phyloP scores from a whole-genome alignment of 768 basidiomycete species.

The Pulveroboletus frians region DNA sequence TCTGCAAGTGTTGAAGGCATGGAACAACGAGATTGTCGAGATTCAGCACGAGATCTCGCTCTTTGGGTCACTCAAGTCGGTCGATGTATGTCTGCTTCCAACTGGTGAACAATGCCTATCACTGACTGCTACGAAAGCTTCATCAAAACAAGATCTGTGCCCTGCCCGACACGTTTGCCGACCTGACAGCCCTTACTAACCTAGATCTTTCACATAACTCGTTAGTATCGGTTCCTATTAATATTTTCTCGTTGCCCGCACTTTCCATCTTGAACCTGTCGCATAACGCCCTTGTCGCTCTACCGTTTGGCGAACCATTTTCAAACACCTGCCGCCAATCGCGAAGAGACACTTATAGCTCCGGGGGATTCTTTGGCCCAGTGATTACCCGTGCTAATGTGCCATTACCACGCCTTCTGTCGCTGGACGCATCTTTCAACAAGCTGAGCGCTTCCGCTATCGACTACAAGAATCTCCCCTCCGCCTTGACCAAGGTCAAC shows the following conservation, averaged over 20 bases:
- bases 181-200: slow-evolving; percentile 59
- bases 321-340: slow-evolving; percentile 20
- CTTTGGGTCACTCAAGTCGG: slow-evolving; percentile 73
- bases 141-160: slow-evolving; percentile 65
- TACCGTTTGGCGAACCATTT: slow-evolving; percentile 64
- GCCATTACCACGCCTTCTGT: slow-evolving; percentile 62
- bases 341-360: slow-evolving; percentile 26
- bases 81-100: slow-evolving; percentile 56
- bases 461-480: slow-evolving; percentile 49
- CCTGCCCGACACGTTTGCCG: slow-evolving; percentile 62
- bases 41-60: slow-evolving; percentile 79
- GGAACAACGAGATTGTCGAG: slow-evolving; percentile 75
- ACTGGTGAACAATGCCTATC: background rate
- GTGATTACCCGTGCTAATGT: slow-evolving; percentile 55
- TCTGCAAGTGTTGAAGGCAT: slow-evolving; percentile 66
- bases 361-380: slow-evolving; percentile 60
- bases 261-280: slow-evolving; percentile 65
- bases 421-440: slow-evolving; percentile 65
- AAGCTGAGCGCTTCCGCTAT: slow-evolving; percentile 51
- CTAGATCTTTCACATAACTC: slow-evolving; percentile 75
- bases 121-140: slow-evolving; percentile 39
- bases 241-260: slow-evolving; percentile 64
- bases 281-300: slow-evolving; percentile 55
- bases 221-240: slow-evolving; percentile 55
- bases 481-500: slow-evolving; percentile 51